Evolutionary conservation across 2,329 filamentous ascomycete species (phyloP).

Genomic region (Trichoderma atrobrunneum): DNA sequence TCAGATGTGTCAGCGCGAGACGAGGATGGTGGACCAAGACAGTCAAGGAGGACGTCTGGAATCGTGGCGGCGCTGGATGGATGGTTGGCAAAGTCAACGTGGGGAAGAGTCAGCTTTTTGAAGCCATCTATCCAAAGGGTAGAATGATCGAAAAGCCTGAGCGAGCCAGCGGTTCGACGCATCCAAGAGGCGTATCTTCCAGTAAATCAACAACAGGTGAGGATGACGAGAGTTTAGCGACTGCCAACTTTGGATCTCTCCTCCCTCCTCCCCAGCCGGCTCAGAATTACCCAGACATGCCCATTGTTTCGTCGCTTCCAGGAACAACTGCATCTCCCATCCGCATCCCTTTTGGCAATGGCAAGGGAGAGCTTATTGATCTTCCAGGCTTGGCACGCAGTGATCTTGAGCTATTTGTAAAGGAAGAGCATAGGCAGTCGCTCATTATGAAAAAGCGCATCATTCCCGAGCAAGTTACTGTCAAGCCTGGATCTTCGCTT

Average conservation of each 20-base stretch:
- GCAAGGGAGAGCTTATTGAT: conserved; percentile 88
- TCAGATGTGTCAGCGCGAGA: conserved; percentile 82
- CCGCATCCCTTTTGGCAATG: conserved; percentile 81
- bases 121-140: conserved; percentile 80
- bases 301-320: conserved; percentile 78
- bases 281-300: conserved; percentile 76
- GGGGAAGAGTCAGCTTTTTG: conserved; percentile 90
- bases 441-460: conserved; percentile 78
- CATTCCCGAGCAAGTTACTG: conserved; percentile 66
- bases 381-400: conserved; percentile 80
- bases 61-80: conserved; percentile 83
- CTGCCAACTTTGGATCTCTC: conserved; percentile 50
- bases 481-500: conserved; percentile 76
- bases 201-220: conserved; percentile 21
- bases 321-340: conserved; percentile 96
- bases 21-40: conserved; percentile 87
- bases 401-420: conserved; percentile 68
- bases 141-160: conserved; percentile 41
- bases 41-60: conserved; percentile 81
- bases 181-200: conserved; percentile 19
- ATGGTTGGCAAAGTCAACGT: conserved; percentile 98
- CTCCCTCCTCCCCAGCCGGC: conserved; percentile 75
- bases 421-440: conserved; percentile 60
- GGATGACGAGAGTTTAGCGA: conserved; percentile 20
- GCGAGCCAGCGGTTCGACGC: conserved; percentile 21